Evolutionary conservation across 2,329 filamentous ascomycete genomes (phyloP).

Genomic region (Ustilaginoidea virens): DNA sequence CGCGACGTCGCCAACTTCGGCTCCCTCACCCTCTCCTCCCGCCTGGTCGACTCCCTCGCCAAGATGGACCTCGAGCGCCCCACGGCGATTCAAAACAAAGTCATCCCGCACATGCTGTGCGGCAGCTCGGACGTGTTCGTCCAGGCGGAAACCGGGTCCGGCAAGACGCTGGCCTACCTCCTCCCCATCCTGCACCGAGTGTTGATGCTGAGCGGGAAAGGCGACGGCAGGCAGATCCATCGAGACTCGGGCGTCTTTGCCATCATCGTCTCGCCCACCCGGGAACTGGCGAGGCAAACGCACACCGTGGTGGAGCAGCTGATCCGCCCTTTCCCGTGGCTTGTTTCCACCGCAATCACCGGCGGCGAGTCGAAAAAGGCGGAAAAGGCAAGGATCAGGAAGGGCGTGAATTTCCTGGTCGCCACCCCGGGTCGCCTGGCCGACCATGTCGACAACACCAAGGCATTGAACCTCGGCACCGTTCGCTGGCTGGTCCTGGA

Average conservation of each 20-base stretch:
- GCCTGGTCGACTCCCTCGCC: slow-evolving; percentile 66
- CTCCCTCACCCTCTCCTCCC: slow-evolving; percentile 65
- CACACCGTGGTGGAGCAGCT: slow-evolving; percentile 72
- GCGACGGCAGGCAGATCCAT: slow-evolving; percentile 45
- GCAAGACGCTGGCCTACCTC: slow-evolving; percentile 93
- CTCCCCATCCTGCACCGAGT: slow-evolving; percentile 84
- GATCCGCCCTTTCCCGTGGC: slow-evolving; percentile 80
- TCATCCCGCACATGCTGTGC: slow-evolving; percentile 64
- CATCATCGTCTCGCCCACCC: slow-evolving; percentile 82
- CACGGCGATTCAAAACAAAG: slow-evolving; percentile 86
- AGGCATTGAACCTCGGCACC: slow-evolving; percentile 73
- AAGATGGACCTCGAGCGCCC: slow-evolving; percentile 84
- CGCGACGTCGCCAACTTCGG: slow-evolving; percentile 77
- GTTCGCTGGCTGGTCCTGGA: slow-evolving; percentile 91
- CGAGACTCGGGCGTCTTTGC: slow-evolving; percentile 84
- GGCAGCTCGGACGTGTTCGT: slow-evolving; percentile 86
- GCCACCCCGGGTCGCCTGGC: slow-evolving; percentile 83
- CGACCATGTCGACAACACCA: slow-evolving; percentile 86
- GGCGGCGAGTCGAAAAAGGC: slow-evolving; percentile 56
- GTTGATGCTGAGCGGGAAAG: slow-evolving; percentile 51
- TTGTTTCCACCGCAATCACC: slow-evolving; percentile 75
- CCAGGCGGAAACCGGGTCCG: slow-evolving; percentile 91
- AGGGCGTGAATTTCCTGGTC: slow-evolving; percentile 89
- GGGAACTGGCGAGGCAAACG: slow-evolving; percentile 91
- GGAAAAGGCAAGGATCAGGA: slow-evolving; percentile 85